Conservation (phyloP, 1,284 basidiomycete species). For the Fistulinella cinereoalba region DNA sequence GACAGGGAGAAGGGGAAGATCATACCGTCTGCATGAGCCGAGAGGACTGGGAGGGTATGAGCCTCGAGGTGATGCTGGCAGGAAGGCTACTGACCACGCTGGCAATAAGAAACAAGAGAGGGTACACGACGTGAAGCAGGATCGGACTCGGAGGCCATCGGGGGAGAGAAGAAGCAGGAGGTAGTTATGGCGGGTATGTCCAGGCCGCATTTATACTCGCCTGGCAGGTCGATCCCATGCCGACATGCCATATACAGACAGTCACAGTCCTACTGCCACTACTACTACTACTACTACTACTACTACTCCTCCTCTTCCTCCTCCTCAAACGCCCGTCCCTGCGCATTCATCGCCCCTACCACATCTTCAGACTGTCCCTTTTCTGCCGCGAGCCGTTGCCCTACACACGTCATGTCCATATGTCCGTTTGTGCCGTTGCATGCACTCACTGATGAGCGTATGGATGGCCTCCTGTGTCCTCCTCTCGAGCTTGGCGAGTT, state of each 20-base stretch:
- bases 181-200: background rate
- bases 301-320: conserved; percentile 35
- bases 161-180: background rate
- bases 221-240: conserved; percentile 13
- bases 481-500: conserved; percentile 84
- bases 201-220: conserved; percentile 15
- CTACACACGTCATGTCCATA: conserved; percentile 38
- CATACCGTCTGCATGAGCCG: conserved; percentile 54
- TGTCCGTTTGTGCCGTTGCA: conserved; percentile 16
- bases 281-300: background rate
- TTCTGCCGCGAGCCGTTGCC: conserved; percentile 72
- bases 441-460: conserved; percentile 79
- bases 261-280: background rate
- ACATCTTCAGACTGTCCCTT: conserved; percentile 75
- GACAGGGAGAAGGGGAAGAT: background rate
- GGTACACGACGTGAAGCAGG: conserved; percentile 40
- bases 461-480: conserved; percentile 91
- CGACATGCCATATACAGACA: conserved; percentile 22
- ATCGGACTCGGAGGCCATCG: conserved; percentile 33
- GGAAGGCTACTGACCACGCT: conserved; percentile 32
- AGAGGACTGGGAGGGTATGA: conserved; percentile 42
- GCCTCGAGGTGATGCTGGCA: background rate
- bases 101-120: conserved; percentile 47
- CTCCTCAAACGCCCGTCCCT: conserved; percentile 51
- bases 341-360: conserved; percentile 74